Evolutionary conservation across 106 monocot genomes (phyloP), one percentile per base, ranked within the genome.

Genomic region (Hemerocallis citrina): DNA sequence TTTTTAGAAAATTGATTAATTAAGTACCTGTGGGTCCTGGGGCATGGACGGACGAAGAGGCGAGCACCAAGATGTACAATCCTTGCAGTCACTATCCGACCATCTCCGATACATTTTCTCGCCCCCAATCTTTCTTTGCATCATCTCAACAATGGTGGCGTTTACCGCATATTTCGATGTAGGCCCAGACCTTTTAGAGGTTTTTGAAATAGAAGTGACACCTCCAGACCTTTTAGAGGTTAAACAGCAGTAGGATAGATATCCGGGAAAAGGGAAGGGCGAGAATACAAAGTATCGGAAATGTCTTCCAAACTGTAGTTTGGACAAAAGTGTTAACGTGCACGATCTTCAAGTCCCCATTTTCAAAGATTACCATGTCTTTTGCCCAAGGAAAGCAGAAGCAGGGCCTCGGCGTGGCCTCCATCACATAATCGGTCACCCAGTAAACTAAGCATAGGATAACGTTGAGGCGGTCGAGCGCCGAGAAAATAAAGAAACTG

Each of bases 291-390:
- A 0, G 95, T 95, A 65, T 81, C 89, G 56, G 95, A 95, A 52
- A 95, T 77, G 66, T 82, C 86, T 23, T 95, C 95, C n/a, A 13
- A 95, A 69, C 55, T 95, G 85, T 48, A 95, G 70, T 65, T 78
- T 85, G n/a, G 61, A 52, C 15, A n/a, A 54, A 60, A 27, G 75
- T 66, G 44, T 66, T 74, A 36, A 95, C 74, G 49, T 72, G 37
- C 12, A 92, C 75, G 42, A 90, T 73, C 76, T 86, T 95, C 10
- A 40, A 25, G 14, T 41, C 51, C 2, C 47, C 52, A 12, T 34
- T 19, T 10, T 46, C 34, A 2, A 17, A 42, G 36, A 52, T 39
- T 36, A 52, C 23, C 61, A 61, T 44, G 61, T 61, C 61, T 30
- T 61, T 43, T 20, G 52, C 23, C 2, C 52, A 51, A 3, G 50